Evolutionary conservation across 768 basidiomycete species (phyloP), one percentile per base, ranked within the genome.

Genomic region (Ephemerocybe angulata): DNA sequence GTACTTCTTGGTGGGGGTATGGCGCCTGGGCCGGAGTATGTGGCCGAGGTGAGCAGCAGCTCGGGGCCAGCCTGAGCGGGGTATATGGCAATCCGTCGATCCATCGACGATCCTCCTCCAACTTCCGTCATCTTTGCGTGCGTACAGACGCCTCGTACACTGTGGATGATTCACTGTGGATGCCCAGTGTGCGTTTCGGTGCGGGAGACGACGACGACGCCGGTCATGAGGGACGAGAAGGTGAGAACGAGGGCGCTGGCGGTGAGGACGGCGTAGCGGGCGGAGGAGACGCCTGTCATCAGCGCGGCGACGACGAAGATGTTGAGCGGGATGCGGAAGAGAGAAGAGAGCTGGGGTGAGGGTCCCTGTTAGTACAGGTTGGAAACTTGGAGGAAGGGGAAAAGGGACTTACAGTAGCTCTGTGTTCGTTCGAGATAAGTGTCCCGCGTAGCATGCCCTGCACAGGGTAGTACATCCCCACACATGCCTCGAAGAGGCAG

Each of bases 381-480:
- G 37, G n/a, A n/a, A 15, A 38, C 46, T 35, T 29, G 15, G 35
- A 5, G 17, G 15, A 10, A 11, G 53, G n/a, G 30, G n/a, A 4
- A 50, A 49, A 17, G 29, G 38, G 17, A 65, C 81, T 60, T 58
- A 88, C 87, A 50, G 88, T 89, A 1, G 88, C 87, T 15, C 87
- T 79, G 60, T 88, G 81, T 62, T 88, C 87, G 55, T 89, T 83
- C 1, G 84, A 73, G 12, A 89, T 83, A 51, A 89, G 65, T 1
- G 76, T 74, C 22, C 87, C 85, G 37, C 85, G 77, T 21, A 89
- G 69, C 77, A 86, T 88, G 27, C 87, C 87, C 55, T 89, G 87
- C 28, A 88, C 80, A 22, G 87, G 87, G 62, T 89, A 89, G 63
- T 89, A 89, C 82, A 87, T 80, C 43, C 87, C 87, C 6, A 89